Base-by-base conservation (phyloP, 441 rosid species). In the Gossypium gossypioides region DNA sequence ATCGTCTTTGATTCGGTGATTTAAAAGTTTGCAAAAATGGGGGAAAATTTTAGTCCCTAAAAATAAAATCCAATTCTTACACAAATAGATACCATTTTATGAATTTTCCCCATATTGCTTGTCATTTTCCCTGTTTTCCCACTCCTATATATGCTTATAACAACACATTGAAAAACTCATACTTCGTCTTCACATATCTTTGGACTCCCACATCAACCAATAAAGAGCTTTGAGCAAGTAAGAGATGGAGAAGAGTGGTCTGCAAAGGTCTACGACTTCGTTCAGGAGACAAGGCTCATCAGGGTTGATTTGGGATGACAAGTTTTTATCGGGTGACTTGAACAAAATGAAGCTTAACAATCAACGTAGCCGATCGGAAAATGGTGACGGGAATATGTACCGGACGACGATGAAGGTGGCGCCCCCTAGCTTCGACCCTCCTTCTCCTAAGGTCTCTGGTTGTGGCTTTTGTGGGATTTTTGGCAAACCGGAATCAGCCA, bases 241-340 rank as follows among this genome's bases (percentile, higher is more conserved):
- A 46, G 2, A 40, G 71, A 74, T 59, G 59, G 72, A 34, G 18
- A 71, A 60, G 75, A 81, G 75, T 55, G 86, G 81, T 62, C 79
- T 88, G 71, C 84, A 83, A 27, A 83, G 93, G 79, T 88, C 93
- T 1, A 73, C 81, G 6, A 77, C 80, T 37, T 88, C 91, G 59
- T 88, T 86, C 55, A 74, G 93, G 74, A 82, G 93, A 56, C 89
- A 85, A 74, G 93, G 93, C 19, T 88, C 91, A 0, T 88, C 93
- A 0, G 93, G 91, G 2, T 77, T 83, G 32, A 72, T 84, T 1
- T 88, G 93, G 93, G 84, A 85, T 34, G 88, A 84, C 77, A 85
- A 82, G 69, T 67, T 81, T 65, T 63, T 83, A 32, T 75, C 84
- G 3, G 89, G 83, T 16, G 89, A 82, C 4, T 72, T 51, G 72